Base-by-base conservation (phyloP, 306 rosid species). In the Rosa multiflora region DNA sequence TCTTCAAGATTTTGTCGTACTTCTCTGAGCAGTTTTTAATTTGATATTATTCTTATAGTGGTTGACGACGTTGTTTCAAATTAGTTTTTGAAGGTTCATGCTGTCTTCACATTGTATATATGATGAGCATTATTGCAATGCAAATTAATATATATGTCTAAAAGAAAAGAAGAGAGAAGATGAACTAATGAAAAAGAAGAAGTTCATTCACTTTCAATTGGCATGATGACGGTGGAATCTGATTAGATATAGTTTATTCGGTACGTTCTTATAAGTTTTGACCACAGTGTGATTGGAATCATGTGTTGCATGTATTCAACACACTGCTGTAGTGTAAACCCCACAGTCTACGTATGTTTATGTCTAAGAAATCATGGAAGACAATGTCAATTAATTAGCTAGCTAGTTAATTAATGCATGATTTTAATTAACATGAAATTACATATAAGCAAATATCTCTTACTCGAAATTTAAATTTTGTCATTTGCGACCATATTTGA, bases 211-310 rank as follows among this genome's bases (percentile, higher is more conserved):
- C 48, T 18, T 18, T 67, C 48, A 18, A 56, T 29, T 55, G 75
- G 44, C n/a, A 35, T 6, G 21, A 21, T 52, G 82, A 78, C 71
- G 82, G 70, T 70, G 82, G 71, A 1, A 69, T 70, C 46, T 69
- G 44, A 56, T 67, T 55, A 40, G 39, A 49, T 18, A 23, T 71
- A 39, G 18, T 37, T 66, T 26, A n/a, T 32, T 64, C 5, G 42
- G 10, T 37, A 66, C 46, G 23, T 66, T 37, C 12, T 51, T 18
- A 14, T 23, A 32, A 29, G 44, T 70, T 78, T 78, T 58, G 71
- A 56, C 76, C 48, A n/a, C n/a, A 17, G 73, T 43, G 21, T 47
- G 58, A 70, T 70, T 35, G 63, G 77, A 72, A 0, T 71, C 71
- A 39, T 79, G 47, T 32, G n/a, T 32, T 62, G 35, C 37, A 4